Base-by-base conservation (phyloP, 352 stramenopile species). In the Phytophthora sansomeana region DNA sequence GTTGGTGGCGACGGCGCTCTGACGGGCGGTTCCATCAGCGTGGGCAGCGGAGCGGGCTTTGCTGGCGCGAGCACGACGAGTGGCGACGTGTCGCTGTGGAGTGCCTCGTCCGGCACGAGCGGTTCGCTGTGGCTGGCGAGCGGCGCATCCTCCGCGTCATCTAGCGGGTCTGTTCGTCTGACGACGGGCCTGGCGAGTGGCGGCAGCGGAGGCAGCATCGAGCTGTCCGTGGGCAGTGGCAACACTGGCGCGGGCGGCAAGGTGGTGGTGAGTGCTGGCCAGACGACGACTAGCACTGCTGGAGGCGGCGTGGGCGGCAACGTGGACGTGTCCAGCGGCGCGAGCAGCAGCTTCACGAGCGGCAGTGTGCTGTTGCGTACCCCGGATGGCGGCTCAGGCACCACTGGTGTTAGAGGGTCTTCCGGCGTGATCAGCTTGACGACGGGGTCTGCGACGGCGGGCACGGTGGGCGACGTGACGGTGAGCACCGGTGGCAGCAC, bases 361-460 rank as follows among this genome's bases (percentile, higher is more conserved):
- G 67, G 60, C 4, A 42, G 26, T 32, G 48, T 43, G 48, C 48
- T 55, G 48, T n/a, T 57, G 33, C 32, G 28, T 10, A 57, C 49
- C 47, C 33, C 41, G 17, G 30, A 36, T 28, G 49, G 49, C 33
- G 49, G 48, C n/a, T 57, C n/a, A 5, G 28, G 60, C 19, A 44
- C 33, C 6, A 58, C 63, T 42, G 57, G 43, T 59, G 29, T 55
- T 7, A 42, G 54, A 29, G 46, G 54, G n/a, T 30, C 29, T 1
- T 53, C 46, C 32, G 46, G 46, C 16, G 26, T 36, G 46, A 24
- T 53, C 33, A 44, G 49, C 21, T 39, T 75, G 29, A 48, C 51
- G 28, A 91, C 85, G 19, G 89, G 87, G 6, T 41, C 44, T 7
- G 73, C 83, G 16, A 67, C 32, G 16, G 39, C 33, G 4, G 49